A percentile compares a stretch with the other conserved stretches of the same genome.
phyloP scores from a whole-genome alignment of 2,329 filamentous ascomycete genomes.

The Dactylonectria macrodidyma region DNA sequence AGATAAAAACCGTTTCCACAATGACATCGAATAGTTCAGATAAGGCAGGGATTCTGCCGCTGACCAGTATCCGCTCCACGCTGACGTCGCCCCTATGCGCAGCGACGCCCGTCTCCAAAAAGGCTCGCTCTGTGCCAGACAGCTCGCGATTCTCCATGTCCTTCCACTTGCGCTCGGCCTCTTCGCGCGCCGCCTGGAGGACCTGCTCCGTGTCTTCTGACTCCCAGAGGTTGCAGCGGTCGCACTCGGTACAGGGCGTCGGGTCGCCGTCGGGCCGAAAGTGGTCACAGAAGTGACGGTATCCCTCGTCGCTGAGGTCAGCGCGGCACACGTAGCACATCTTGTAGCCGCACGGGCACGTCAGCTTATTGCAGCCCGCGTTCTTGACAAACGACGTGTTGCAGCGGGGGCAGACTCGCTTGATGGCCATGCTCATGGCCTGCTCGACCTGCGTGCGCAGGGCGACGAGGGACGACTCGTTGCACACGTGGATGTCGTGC shows the following conservation, averaged over 20 bases:
- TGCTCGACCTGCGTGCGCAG: slow-evolving; percentile 92
- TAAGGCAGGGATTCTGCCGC: slow-evolving; percentile 56
- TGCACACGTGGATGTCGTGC: slow-evolving; percentile 91
- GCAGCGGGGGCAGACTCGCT: slow-evolving; percentile 94
- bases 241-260: slow-evolving; percentile 82
- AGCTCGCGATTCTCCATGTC: slow-evolving; percentile 73
- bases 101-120: slow-evolving; percentile 69
- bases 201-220: slow-evolving; percentile 80
- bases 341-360: slow-evolving; percentile 94
- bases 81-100: slow-evolving; percentile 43
- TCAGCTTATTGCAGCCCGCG: slow-evolving; percentile 96
- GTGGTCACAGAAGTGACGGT: slow-evolving; percentile 96
- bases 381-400: slow-evolving; percentile 94
- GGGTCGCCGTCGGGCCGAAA: slow-evolving; percentile 86
- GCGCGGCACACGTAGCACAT: slow-evolving; percentile 98
- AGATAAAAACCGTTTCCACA: slow-evolving; percentile 61
- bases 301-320: slow-evolving; percentile 81
- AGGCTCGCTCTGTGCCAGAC: slow-evolving; percentile 68
- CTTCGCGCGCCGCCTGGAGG: slow-evolving; percentile 76
- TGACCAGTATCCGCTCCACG: slow-evolving; percentile 52
- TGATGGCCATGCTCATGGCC: slow-evolving; percentile 93
- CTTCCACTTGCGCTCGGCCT: slow-evolving; percentile 81
- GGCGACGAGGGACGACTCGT: slow-evolving; percentile 85
- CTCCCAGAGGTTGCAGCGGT: slow-evolving; percentile 85
- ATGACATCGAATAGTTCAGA: slow-evolving; percentile 63